Percentiles rank a stretch among this genome's conserved stretches.
These are phyloP conservation scores for Leucocoprinus birnbaumii DNA, from an alignment of 768 basidiomycete genomes.

Conservation along the genomic window DNA sequence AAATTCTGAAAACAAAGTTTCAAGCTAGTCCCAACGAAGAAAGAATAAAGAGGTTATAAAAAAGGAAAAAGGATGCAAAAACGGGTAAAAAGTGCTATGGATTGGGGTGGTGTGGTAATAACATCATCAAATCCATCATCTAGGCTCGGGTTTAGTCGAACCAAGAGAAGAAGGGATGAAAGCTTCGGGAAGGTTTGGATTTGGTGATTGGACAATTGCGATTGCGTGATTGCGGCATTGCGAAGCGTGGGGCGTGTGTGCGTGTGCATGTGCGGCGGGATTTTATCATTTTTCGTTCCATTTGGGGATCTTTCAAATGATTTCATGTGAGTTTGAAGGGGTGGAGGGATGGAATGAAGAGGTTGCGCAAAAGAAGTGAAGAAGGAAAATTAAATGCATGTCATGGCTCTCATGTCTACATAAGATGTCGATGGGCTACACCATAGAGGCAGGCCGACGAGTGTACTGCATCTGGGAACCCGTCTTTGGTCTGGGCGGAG, in stretches of 20 bases:
- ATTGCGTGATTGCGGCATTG: conserved; percentile 11
- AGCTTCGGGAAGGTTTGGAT: not conserved
- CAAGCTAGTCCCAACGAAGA: conserved; percentile 7
- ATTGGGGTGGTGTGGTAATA: not conserved
- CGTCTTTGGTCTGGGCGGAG: conserved; percentile 4
- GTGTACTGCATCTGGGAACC: conserved; percentile 11
- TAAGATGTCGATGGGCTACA: not conserved
- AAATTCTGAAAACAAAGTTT: not conserved
- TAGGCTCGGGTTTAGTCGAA: not conserved
- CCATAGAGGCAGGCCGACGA: conserved; percentile 9
- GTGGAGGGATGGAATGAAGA: not conserved
- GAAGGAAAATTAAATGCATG: not conserved
- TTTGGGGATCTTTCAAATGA: conserved; percentile 4
- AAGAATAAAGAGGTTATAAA: conserved; percentile 7
- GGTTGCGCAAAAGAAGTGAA: conserved; percentile 5
- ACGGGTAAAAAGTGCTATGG: conserved; percentile 1
- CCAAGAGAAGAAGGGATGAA: not conserved
- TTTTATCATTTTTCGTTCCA: conserved; percentile 6
- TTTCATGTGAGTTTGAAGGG: conserved; percentile 3
- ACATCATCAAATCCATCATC: too few relatives aligned
- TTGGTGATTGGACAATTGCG: not conserved
- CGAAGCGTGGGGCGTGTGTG: not conserved
- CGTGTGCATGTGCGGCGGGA: not conserved
- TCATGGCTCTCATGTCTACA: not conserved
- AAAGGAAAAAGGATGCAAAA: conserved; percentile 1